Evolutionary conservation across 2,329 filamentous ascomycete genomes (phyloP).

Genomic region (Sarocladium brachiariae): DNA sequence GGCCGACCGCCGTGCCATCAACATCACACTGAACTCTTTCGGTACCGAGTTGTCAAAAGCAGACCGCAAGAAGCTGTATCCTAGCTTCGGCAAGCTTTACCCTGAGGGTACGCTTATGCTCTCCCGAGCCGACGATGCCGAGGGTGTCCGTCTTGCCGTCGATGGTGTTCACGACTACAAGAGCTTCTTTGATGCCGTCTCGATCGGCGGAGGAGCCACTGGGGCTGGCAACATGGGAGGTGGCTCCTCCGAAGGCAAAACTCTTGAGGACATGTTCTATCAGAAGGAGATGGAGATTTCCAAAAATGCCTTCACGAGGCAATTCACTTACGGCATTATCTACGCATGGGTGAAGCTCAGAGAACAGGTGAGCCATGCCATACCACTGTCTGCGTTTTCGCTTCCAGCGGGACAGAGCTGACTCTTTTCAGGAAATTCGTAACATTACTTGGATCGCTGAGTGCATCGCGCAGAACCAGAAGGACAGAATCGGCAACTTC

Average conservation of each 20-base stretch:
- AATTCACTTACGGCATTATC: conserved; percentile 91
- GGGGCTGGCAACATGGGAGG: conserved; percentile 81
- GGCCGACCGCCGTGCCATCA: conserved; percentile 92
- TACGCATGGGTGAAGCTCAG: conserved; percentile 97
- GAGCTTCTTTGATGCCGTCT: conserved; percentile 88
- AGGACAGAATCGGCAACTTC: conserved; percentile 97
- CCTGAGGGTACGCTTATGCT: conserved; percentile 94
- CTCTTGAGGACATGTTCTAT: conserved; percentile 95
- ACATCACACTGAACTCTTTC: conserved; percentile 98
- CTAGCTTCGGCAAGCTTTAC: conserved; percentile 81
- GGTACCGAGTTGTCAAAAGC: conserved; percentile 91
- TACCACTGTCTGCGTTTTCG: too few relatives aligned
- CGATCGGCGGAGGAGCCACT: conserved; percentile 62
- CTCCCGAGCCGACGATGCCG: conserved; percentile 87
- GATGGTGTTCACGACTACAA: conserved; percentile 94
- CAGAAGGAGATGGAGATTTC: conserved; percentile 99
- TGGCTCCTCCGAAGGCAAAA: conserved; percentile 73
- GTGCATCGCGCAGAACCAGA: conserved; percentile 99
- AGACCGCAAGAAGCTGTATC: conserved; percentile 94
- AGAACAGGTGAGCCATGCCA: conserved; percentile 89
- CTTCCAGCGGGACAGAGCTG: conserved; percentile 22
- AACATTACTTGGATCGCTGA: conserved; percentile 99
- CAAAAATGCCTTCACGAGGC: conserved; percentile 88
- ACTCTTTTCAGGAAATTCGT: conserved; percentile 71
- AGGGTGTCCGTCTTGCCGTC: conserved; percentile 87